These are phyloP conservation scores for Phaeotremella fagi DNA, from an alignment of 768 basidiomycete genomes.

Conservation along the genomic window DNA sequence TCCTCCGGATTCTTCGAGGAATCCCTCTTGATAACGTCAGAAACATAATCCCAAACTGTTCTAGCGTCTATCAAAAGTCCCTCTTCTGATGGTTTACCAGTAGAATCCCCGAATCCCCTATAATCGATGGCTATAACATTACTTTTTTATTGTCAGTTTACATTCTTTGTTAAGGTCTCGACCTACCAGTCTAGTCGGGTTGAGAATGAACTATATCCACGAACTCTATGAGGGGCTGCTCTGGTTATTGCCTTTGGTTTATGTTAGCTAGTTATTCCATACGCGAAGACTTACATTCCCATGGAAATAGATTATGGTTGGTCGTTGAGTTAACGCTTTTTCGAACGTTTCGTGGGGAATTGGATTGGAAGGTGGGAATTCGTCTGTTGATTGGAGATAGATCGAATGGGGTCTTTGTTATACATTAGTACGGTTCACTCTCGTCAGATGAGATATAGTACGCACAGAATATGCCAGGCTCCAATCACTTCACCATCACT, in stretches of 20 bases:
- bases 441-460: too few species aligned
- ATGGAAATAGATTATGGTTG: constrained; percentile 86
- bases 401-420: constrained; percentile 42
- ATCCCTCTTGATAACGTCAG: constrained; percentile 48
- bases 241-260: constrained; percentile 60
- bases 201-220: constrained; percentile 62
- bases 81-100: constrained; percentile 66
- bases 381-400: constrained; percentile 13
- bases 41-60: constrained; percentile 75
- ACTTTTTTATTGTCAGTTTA: constrained; percentile 50
- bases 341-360: constrained; percentile 52
- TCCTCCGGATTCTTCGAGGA: constrained; percentile 51
- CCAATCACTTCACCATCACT: constrained; percentile 74
- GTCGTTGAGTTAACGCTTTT: constrained; percentile 57
- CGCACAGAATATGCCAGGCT: constrained; percentile 46
- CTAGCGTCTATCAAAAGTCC: constrained; percentile 68
- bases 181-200: constrained; percentile 41
- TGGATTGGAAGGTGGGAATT: constrained; percentile 48
- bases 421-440: too few species aligned
- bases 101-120: constrained; percentile 84
- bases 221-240: constrained; percentile 63
- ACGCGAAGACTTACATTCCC: constrained; percentile 59
- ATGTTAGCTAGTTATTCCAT: background rate
- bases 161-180: background rate
- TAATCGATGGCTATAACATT: constrained; percentile 88